Evolutionary conservation across 768 basidiomycete species (phyloP).

Genomic region (Suillus paluster): DNA sequence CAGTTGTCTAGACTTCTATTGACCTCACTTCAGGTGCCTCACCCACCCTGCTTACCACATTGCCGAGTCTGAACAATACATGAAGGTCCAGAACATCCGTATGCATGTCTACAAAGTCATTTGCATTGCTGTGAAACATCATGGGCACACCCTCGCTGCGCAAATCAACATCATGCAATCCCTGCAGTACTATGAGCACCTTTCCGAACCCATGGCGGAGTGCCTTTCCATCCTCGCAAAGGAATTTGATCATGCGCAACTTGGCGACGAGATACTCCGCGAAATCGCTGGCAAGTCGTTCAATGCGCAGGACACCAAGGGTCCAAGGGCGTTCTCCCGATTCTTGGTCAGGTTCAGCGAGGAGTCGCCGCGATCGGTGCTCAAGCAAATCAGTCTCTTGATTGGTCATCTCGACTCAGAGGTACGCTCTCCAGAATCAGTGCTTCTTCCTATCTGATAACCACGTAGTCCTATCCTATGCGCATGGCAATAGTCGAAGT

Average conservation of each 20-base stretch:
- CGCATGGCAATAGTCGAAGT: conserved; percentile 93
- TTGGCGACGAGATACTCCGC: conserved; percentile 89
- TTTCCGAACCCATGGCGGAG: conserved; percentile 94
- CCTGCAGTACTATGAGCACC: conserved; percentile 92
- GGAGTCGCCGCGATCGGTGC: conserved; percentile 73
- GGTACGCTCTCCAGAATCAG: conserved; percentile 45
- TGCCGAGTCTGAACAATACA: conserved; percentile 83
- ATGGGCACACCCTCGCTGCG: conserved; percentile 80
- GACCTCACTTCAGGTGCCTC: conserved; percentile 64
- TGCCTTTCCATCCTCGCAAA: conserved; percentile 77
- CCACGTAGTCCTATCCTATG: conserved; percentile 86
- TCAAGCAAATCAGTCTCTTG: conserved; percentile 89
- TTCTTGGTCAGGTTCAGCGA: conserved; percentile 87
- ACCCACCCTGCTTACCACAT: conserved; percentile 88
- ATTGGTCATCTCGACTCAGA: conserved; percentile 91
- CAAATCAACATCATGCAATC: conserved; percentile 92
- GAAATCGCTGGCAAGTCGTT: conserved; percentile 85
- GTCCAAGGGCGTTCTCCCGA: conserved; percentile 80
- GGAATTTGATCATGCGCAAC: conserved; percentile 86
- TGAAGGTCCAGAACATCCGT: conserved; percentile 78
- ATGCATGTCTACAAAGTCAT: conserved; percentile 85
- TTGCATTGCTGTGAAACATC: conserved; percentile 90
- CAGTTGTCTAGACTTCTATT: conserved; percentile 7
- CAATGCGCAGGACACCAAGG: conserved; percentile 82
- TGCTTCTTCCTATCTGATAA: neutral